Evolutionary conservation across 2,329 filamentous ascomycete species (phyloP).

Genomic region (Emericellopsis atlantica): DNA sequence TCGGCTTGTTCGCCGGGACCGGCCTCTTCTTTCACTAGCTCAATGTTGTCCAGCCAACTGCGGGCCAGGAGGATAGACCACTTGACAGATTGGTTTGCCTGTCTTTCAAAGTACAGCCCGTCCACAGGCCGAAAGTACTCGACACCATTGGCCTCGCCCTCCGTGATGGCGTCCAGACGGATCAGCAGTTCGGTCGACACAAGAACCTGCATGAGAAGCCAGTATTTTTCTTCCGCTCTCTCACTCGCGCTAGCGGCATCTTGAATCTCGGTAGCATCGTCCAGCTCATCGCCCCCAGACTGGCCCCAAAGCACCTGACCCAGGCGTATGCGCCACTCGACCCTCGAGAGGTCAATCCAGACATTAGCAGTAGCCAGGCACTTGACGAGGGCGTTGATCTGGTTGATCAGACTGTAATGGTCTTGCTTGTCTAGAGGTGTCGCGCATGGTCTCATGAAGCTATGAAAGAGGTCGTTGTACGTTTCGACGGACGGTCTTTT

Average conservation of each 20-base stretch:
- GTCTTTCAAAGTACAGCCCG: conserved; percentile 47
- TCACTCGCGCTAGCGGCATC: conserved; percentile 35
- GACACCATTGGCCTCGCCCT: conserved; percentile 42
- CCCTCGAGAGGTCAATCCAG: conserved; percentile 63
- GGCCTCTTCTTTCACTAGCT: conserved; percentile 33
- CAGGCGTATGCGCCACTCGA: conserved; percentile 63
- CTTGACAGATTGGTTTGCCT: conserved; percentile 47
- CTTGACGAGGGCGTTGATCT: conserved; percentile 56
- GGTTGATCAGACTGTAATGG: conserved; percentile 52
- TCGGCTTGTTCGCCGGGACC: conserved; percentile 1
- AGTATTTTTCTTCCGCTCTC: conserved; percentile 50
- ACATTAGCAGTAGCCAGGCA: conserved; percentile 52
- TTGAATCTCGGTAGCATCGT: conserved; percentile 37
- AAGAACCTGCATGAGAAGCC: conserved; percentile 53
- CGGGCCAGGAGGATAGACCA: conserved; percentile 55
- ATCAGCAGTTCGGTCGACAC: conserved; percentile 53
- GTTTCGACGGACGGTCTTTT: conserved; percentile 40
- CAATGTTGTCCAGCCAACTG: conserved; percentile 57
- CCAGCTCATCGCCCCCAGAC: conserved; percentile 35
- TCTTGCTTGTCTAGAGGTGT: conserved; percentile 43
- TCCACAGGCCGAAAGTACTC: conserved; percentile 41
- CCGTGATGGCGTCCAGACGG: conserved; percentile 49
- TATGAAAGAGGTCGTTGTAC: conserved; percentile 49
- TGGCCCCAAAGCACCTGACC: conserved; percentile 60
- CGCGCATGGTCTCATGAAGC: conserved; percentile 44